Evolutionary conservation across 192 early-diverging fungal genomes (phyloP), one percentile per base, ranked within the genome.

Genomic region (Dissophora ornata): DNA sequence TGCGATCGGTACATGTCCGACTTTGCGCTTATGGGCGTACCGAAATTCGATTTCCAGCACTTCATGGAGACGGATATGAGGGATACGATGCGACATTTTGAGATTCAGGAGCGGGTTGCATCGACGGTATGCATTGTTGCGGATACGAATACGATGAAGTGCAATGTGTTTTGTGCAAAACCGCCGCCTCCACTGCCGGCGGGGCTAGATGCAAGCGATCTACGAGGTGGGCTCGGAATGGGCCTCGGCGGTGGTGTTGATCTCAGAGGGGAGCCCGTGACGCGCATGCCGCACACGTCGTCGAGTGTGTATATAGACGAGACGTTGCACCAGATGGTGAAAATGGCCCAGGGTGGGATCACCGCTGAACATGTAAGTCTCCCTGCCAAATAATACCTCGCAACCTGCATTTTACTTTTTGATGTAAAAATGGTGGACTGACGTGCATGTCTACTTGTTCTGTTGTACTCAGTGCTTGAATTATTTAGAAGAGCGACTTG

Each of bases 21-120:
- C 30, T 87, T 87, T 73, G 86, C 83, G 10, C 59, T 87, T 18
- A 85, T 87, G 84, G 86, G 86, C 10, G 63, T 87, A 4, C 84
- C 84, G 13, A 77, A 82, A 25, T 64, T 55, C n/a, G 82, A 85
- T 48, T 78, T 83, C 46, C 63, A 79, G 34, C 79, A 77, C 48
- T 79, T 80, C 1, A 75, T 87, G 48, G 77, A 82, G 24, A 62
- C 66, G 15, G 81, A 82, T 28, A 69, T 83, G 61, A 68, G 62
- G 58, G 66, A 80, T 40, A 80, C 81, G 28, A 41, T 83, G 44
- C 59, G 69, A 28, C 73, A 77, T 29, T 77, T 77, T 40, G 73
- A 79, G 62, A 69, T 77, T 21, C 61, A 65, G 62, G 56, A 54
- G 26, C 21, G 28, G 19, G 57, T 69, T 1, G 21, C 45, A n/a